A percentile compares a stretch with the other conserved stretches of the same genome.
Conservation (phyloP, 805 yeast genomes). For the Blastobotrys attinorum region DNA sequence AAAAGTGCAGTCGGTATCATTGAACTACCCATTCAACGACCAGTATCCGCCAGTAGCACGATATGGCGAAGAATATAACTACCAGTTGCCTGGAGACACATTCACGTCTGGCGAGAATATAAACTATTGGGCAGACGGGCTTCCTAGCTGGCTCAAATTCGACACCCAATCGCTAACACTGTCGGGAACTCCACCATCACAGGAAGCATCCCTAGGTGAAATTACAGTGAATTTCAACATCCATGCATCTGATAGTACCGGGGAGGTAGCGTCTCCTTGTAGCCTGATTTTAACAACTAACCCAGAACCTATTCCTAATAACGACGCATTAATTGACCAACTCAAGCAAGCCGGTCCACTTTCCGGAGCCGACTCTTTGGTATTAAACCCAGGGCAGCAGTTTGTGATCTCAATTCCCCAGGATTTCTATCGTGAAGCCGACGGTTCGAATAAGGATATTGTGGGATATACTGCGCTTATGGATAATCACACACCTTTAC, state of each 20-base stretch:
- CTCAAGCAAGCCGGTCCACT: constrained; percentile 54
- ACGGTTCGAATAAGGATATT: constrained; percentile 40
- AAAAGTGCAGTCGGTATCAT: constrained; percentile 40
- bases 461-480: constrained; percentile 74
- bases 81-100: constrained; percentile 65
- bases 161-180: constrained; percentile 54
- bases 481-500: constrained; percentile 78
- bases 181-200: constrained; percentile 51
- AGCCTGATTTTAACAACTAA: constrained; percentile 51
- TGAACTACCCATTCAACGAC: constrained; percentile 69
- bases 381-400: constrained; percentile 58
- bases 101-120: constrained; percentile 42
- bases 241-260: constrained; percentile 56
- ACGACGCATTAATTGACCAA: constrained; percentile 8
- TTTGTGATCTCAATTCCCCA: constrained; percentile 60
- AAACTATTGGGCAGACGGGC: constrained; percentile 39
- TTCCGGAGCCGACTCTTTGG: constrained; percentile 67
- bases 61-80: constrained; percentile 50
- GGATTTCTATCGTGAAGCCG: constrained; percentile 42
- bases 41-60: constrained; percentile 89
- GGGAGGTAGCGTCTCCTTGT: constrained; percentile 41
- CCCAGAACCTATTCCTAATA: constrained; percentile 38
- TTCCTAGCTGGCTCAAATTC: constrained; percentile 77
- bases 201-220: constrained; percentile 34
- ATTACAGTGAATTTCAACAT: constrained; percentile 44